Evolutionary conservation across 2,329 filamentous ascomycete species (phyloP), one percentile per base, ranked within the genome.

Genomic region (Emmonsiellopsis sp.): DNA sequence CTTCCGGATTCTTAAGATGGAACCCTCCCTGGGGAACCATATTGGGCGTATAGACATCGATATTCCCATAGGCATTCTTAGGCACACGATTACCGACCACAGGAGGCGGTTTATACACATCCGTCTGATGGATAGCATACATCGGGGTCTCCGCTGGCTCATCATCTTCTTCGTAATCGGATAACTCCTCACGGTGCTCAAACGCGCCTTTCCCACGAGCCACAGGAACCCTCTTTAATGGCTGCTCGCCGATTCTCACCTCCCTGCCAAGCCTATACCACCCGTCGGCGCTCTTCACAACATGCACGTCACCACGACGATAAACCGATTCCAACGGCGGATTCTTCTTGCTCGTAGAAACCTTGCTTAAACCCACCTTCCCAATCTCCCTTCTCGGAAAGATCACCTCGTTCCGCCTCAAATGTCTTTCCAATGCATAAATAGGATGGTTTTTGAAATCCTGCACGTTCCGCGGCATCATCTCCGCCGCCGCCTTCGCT

Each of bases 231-330:
- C 85, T 85, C 66, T 95, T 97, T 11, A 87, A 78, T 0, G 93
- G 89, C 53, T 93, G 85, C 66, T 95, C 88, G 11, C 86, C 83
- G 0, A 81, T 72, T 59, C 83, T 88, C 7, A 98, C 82, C 58
- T 90, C 85, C 30, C 89, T 79, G 0, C 93, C 93, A 55, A 92
- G 72, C 2, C 91, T 83, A 68, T 93, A 96, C 94, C 93, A 98
- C 58, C 87, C 89, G 60, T 95, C 89, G 2, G 83, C 84, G 57
- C 84, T 94, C 57, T 84, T 81, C 1, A 89, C 89, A 5, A 83
- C 64, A 51, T 88, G 83, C 0, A 98, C 89, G 65, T 97, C 89
- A 47, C 78, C 79, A 3, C 93, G 81, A 26, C 91, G 83, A 66
- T 89, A 98, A 0, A 98, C 85, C 50, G 82, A 81, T 66, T 95